phyloP scores from a whole-genome alignment of 2,329 filamentous ascomycete species.

The Pseudocercospora macadamiae region DNA sequence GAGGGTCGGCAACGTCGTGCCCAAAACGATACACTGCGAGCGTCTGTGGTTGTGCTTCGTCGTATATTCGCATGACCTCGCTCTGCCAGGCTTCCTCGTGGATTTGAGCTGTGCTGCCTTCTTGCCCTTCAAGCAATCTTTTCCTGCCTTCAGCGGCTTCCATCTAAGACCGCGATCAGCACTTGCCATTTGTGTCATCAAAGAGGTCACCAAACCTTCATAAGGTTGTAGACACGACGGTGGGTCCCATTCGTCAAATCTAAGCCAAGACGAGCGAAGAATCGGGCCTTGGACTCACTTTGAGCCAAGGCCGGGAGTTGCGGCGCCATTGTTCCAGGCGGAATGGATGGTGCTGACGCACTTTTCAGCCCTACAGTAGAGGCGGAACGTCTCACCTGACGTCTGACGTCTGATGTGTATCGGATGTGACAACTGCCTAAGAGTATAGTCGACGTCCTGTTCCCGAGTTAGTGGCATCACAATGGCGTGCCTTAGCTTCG shows the following conservation, averaged over 20 bases:
- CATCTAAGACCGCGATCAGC: conserved; percentile 35
- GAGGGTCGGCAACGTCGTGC: conserved; percentile 39
- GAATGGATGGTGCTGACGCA: conserved; percentile 4
- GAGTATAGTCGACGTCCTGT: conserved; percentile 1
- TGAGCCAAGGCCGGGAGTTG: conserved; percentile 35
- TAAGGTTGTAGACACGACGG: conserved; percentile 42
- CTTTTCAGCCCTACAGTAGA: not conserved
- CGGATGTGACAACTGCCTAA: not conserved
- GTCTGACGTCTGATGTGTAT: not conserved
- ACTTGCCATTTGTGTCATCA: too few relatives aligned
- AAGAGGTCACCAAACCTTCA: conserved; percentile 40
- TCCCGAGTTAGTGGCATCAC: not conserved
- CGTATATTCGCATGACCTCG: conserved; percentile 45
- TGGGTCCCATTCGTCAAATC: conserved; percentile 39
- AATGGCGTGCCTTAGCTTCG: not conserved
- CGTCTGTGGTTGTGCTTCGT: conserved; percentile 41
- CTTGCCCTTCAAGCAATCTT: conserved; percentile 40
- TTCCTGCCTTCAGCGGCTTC: conserved; percentile 45
- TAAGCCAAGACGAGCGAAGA: conserved; percentile 45
- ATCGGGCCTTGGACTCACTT: conserved; percentile 46
- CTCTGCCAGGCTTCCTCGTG: conserved; percentile 49
- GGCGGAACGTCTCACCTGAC: conserved; percentile 1
- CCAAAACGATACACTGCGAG: conserved; percentile 46
- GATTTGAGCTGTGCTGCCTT: conserved; percentile 46
- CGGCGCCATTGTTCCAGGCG: not conserved